Conservation (phyloP, 345 rosid genomes). For the Dimocarpus longan region DNA sequence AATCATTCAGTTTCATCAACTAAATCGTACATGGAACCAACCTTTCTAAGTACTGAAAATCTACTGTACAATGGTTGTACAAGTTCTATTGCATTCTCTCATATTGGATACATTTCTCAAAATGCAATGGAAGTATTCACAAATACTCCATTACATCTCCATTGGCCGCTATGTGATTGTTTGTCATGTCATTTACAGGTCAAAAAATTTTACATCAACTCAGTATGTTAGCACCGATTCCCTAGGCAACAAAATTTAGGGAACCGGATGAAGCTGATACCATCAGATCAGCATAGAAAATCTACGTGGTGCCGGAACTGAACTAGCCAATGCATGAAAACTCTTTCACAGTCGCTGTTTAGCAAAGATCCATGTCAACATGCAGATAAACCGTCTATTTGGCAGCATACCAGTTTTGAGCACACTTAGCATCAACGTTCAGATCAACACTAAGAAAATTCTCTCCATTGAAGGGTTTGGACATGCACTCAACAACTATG, state of each 20-base stretch:
- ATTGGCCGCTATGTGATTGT: too few relatives aligned
- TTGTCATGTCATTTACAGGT: not conserved
- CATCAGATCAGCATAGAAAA: not conserved
- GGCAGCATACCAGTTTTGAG: constrained; percentile 88
- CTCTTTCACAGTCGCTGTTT: not conserved
- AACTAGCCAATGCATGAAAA: not conserved
- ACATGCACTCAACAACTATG: constrained; percentile 88
- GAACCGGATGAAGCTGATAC: not conserved
- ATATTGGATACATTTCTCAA: not conserved
- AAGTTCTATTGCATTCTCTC: not conserved
- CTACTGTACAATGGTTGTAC: constrained; percentile 8
- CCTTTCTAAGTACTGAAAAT: not conserved
- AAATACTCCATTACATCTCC: not conserved
- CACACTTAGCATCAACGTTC: constrained; percentile 91
- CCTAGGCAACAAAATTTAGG: constrained; percentile 13
- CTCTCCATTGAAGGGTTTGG: constrained; percentile 74
- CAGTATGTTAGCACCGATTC: constrained; percentile 3
- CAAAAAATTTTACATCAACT: not conserved
- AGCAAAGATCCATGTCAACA: constrained; percentile 14
- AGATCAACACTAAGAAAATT: constrained; percentile 79
- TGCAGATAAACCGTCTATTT: constrained; percentile 42
- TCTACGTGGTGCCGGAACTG: not conserved
- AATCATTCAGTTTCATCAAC: not conserved
- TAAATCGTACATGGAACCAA: not conserved
- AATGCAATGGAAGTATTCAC: not conserved